Evolutionary conservation across 768 basidiomycete species (phyloP).

Genomic region (Suillus sp.): DNA sequence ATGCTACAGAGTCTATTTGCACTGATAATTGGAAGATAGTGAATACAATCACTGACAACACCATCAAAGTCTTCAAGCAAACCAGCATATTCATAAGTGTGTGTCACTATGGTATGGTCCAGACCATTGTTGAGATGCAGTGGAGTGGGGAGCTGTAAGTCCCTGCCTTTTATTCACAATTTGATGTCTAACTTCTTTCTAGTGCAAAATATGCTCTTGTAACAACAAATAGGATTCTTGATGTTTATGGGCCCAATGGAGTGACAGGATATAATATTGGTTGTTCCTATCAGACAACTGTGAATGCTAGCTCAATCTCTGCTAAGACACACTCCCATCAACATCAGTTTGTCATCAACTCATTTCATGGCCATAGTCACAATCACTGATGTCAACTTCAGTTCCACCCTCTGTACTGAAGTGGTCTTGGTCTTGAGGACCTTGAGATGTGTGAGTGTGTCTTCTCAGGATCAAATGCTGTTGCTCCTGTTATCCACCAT

Average conservation of each 20-base stretch:
- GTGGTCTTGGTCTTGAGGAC: conserved; percentile 20
- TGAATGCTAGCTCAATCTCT: conserved; percentile 21
- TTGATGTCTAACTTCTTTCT: too few species aligned
- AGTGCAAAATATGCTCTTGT: too few species aligned
- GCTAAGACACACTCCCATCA: conserved; percentile 5
- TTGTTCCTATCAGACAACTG: conserved; percentile 26
- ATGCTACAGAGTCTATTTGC: too few species aligned
- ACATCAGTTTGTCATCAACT: conserved; percentile 20
- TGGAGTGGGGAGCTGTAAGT: too few species aligned
- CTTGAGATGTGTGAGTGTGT: conserved; percentile 22
- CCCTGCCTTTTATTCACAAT: too few species aligned
- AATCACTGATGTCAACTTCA: conserved; percentile 22
- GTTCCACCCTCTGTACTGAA: conserved; percentile 17
- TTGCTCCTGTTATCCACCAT: conserved; percentile 16
- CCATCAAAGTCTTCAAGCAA: too few species aligned
- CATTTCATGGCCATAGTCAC: conserved; percentile 28
- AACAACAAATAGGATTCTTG: conserved; percentile 26
- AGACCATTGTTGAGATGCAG: too few species aligned
- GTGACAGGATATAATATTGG: conserved; percentile 33
- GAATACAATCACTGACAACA: too few species aligned
- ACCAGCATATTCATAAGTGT: too few species aligned
- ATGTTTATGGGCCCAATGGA: conserved; percentile 19
- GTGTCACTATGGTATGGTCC: too few species aligned
- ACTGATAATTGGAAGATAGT: too few species aligned
- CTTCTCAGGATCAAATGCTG: conserved; percentile 19